phyloP scores from a whole-genome alignment of 139 green algal species.

The Volvox reticuliferus region DNA sequence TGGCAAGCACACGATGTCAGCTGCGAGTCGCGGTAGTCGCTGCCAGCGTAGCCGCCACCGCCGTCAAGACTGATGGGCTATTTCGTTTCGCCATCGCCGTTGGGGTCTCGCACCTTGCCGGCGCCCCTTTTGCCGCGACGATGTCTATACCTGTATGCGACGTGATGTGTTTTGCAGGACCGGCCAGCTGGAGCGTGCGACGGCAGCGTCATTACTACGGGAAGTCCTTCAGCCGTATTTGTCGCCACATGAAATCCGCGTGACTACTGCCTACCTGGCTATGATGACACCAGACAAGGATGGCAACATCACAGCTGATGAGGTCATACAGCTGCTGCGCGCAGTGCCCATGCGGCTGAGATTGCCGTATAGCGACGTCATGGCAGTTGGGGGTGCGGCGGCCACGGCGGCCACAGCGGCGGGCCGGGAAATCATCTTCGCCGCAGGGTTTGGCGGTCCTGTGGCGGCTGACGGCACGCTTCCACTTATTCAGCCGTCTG shows the following conservation, averaged over 20 bases:
- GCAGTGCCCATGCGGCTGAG: conserved; percentile 30
- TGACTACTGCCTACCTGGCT: conserved; percentile 5
- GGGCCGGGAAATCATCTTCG: conserved; percentile 25
- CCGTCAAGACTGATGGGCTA: too few relatives aligned
- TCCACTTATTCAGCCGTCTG: not conserved
- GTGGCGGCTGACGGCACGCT: conserved; percentile 11
- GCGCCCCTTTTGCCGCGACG: too few relatives aligned
- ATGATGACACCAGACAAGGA: conserved; percentile 27
- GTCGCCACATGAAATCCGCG: not conserved
- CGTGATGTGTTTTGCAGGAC: not conserved
- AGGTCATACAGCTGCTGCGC: conserved; percentile 45
- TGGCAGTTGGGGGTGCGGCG: not conserved
- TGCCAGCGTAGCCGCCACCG: too few relatives aligned
- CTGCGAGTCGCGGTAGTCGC: too few relatives aligned
- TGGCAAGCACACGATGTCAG: too few relatives aligned
- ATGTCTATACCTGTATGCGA: too few relatives aligned
- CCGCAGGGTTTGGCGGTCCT: conserved; percentile 21
- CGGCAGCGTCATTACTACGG: not conserved
- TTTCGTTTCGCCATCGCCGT: too few relatives aligned
- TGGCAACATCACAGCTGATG: conserved; percentile 23
- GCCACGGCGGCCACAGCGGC: not conserved
- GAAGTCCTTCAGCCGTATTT: conserved; percentile 19
- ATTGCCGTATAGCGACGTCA: not conserved
- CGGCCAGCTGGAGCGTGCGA: conserved; percentile 10
- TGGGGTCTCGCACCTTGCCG: too few relatives aligned